Conservation (phyloP, 1,139 yeast species). For the Protomyces lactucae-debilis region DNA sequence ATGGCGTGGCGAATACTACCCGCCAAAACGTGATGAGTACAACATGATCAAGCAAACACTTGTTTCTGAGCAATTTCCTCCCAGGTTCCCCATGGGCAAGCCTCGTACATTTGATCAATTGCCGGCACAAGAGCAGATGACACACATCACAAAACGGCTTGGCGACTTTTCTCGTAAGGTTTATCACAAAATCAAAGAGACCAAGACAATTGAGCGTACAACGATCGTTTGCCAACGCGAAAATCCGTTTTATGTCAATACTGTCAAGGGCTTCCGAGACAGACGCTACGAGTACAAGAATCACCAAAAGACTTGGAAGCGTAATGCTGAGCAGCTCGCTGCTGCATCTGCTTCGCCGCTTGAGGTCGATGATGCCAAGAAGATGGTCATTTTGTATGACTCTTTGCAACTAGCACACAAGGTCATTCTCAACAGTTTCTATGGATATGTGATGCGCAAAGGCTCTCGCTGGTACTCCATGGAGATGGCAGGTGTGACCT, state of each 20-base stretch:
- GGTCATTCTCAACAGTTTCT: constrained; percentile 91
- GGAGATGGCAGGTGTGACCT: constrained; percentile 99
- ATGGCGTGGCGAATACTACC: constrained; percentile 96
- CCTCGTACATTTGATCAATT: constrained; percentile 67
- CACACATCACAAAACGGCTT: constrained; percentile 69
- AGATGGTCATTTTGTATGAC: constrained; percentile 90
- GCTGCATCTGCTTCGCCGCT: constrained; percentile 53
- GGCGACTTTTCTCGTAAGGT: constrained; percentile 80
- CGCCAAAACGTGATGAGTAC: constrained; percentile 88
- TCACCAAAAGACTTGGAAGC: constrained; percentile 90
- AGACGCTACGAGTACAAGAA: constrained; percentile 95
- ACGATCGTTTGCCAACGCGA: constrained; percentile 96
- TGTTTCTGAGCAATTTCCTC: constrained; percentile 71
- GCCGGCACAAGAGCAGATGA: constrained; percentile 71
- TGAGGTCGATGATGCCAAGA: constrained; percentile 72
- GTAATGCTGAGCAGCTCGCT: constrained; percentile 58
- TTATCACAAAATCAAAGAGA: constrained; percentile 71
- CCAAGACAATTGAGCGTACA: constrained; percentile 82
- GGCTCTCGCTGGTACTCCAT: constrained; percentile 99
- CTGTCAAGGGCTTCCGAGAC: constrained; percentile 91
- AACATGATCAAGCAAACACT: constrained; percentile 81
- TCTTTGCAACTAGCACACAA: constrained; percentile 95
- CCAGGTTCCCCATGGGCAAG: constrained; percentile 46
- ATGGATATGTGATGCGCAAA: constrained; percentile 98
- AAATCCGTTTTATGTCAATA: constrained; percentile 92